A percentile compares a stretch with the other conserved stretches of the same genome.
Conservation (phyloP, 306 rosid species). For the Gillenia trifoliata region DNA sequence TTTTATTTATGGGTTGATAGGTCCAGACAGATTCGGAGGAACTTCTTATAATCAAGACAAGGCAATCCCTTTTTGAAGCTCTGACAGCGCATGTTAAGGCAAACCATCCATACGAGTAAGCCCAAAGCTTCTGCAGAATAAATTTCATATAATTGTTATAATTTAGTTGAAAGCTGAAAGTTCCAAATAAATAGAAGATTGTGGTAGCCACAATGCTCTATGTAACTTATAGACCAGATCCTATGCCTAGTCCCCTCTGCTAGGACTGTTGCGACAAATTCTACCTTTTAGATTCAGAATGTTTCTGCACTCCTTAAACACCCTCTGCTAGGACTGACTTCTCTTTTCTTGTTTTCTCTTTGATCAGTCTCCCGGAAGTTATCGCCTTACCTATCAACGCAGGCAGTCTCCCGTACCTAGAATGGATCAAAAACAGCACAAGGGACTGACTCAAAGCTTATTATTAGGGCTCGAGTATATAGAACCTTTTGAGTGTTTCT, state of each 20-base stretch:
- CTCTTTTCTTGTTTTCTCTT: constrained; percentile 16
- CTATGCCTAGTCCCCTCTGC: not conserved
- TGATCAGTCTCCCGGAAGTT: constrained; percentile 86
- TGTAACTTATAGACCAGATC: not conserved
- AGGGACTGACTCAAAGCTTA: constrained; percentile 47
- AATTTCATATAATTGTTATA: constrained; percentile 2
- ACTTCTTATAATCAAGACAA: constrained; percentile 81
- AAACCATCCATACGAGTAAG: constrained; percentile 88
- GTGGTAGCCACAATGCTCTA: not conserved
- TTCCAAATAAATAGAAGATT: not conserved
- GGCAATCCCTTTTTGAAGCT: constrained; percentile 85
- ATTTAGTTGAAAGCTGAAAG: not conserved
- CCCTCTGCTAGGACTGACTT: not conserved
- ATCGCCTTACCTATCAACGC: constrained; percentile 85
- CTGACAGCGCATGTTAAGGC: constrained; percentile 73
- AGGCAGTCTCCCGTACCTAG: constrained; percentile 66
- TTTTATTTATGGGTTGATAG: constrained; percentile 34
- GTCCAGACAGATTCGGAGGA: constrained; percentile 82
- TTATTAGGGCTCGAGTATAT: not conserved
- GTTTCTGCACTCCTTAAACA: not conserved
- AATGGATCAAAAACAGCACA: constrained; percentile 89
- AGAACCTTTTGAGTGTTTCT: not conserved
- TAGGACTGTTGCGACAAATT: not conserved
- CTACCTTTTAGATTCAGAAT: not conserved
- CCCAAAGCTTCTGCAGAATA: constrained; percentile 7